Evolutionary conservation across 73 alveolate genomes (phyloP), one percentile per base, ranked within the genome.

Genomic region (Paramecium biaurelia): DNA sequence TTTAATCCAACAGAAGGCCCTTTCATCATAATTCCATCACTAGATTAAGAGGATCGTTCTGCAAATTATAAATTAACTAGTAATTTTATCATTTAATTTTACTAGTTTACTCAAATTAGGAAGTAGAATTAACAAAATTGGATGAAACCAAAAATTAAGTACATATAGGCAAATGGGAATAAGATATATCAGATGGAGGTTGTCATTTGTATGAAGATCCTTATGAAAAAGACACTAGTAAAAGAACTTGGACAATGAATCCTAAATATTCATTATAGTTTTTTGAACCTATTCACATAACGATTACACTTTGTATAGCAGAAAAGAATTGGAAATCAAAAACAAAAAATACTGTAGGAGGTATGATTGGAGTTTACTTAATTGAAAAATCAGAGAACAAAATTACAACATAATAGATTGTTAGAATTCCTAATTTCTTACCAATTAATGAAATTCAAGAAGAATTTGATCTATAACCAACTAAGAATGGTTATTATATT

Each of bases 391-490:
- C 93, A 37, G 94, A 85, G n/a, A 70, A 93, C 15, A 93, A 93
- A 35, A 86, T 76, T 7, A 43, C 94, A 2, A 57, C 70, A 20
- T 94, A 88, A 11, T 49, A 85, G 18, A 86, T 93, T 67, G 85
- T 93, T 0, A 57, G 93, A n/a, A 21, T 58, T 26, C 88, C 95
- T 28, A 96, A 97, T 84, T 98, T 98, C 86, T 94, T 98, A 88
- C 99, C 99, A 24, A 95, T 97, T 96, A 96, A 98, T 85, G 99
- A 95, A 79, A 93, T 96, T 32, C 70, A 84, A 85, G 98, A 96
- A 34, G 95, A 92, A 49, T 84, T 95, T 57, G 93, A 95, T 26
- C 92, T 96, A 24, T 87, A 93, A 70, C 98, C 96, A 30, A 94
- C 96, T 76, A 99, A 98, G 15, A 95, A 96, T 49, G 99, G 99